Percentiles rank a stretch among this genome's conserved stretches.
Conservation (phyloP, 495 filamentous ascomycete genomes). For the Aspergillus heteromorphus region DNA sequence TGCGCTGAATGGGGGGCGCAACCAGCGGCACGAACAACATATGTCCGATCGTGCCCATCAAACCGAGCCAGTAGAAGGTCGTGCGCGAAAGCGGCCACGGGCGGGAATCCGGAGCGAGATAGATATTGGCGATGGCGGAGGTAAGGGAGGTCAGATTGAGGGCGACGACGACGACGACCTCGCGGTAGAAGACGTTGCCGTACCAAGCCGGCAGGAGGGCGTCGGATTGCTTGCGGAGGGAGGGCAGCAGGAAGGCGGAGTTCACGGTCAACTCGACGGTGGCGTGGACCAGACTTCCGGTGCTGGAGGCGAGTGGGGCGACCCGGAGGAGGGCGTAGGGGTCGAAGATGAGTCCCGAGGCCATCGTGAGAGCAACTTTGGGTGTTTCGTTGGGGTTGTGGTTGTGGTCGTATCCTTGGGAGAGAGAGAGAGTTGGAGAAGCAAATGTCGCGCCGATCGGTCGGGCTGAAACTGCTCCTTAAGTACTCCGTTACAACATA, state of each 20-base stretch:
- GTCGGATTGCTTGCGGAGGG: too few species aligned
- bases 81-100: slow-evolving; percentile 6
- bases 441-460: too few species aligned
- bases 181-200: too few species aligned
- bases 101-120: background rate
- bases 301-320: slow-evolving; percentile 36
- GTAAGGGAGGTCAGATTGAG: background rate
- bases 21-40: slow-evolving; percentile 20
- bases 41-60: slow-evolving; percentile 17
- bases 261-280: slow-evolving; percentile 27
- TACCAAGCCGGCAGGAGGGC: too few species aligned
- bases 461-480: too few species aligned
- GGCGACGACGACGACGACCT: too few species aligned
- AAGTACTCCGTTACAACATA: too few species aligned
- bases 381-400: too few species aligned
- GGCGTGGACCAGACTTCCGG: slow-evolving; percentile 30
- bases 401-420: too few species aligned
- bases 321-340: slow-evolving; percentile 30
- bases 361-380: slow-evolving; percentile 30
- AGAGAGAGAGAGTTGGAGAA: too few species aligned
- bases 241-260: too few species aligned
- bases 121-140: too few species aligned
- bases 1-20: slow-evolving; percentile 12
- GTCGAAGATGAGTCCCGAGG: slow-evolving; percentile 33
- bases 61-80: slow-evolving; percentile 15